Evolutionary conservation across 2,329 filamentous ascomycete species (phyloP), one percentile per base, ranked within the genome.

Genomic region (Xylariaceae sp.): DNA sequence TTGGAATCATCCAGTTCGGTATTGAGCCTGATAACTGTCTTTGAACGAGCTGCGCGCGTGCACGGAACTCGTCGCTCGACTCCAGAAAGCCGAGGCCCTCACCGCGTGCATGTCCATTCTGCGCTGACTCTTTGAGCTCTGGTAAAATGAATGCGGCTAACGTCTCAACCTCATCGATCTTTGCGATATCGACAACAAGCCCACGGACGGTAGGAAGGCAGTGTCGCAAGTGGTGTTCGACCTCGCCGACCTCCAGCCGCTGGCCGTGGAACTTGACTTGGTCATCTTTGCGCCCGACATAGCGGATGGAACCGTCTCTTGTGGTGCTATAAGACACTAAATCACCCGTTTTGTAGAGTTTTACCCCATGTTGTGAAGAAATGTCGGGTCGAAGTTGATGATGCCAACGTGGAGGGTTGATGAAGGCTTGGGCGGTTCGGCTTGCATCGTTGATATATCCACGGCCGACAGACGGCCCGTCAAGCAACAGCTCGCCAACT

Each of bases 221-320:
- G 9, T 2, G 16, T 23, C 48, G 29, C 36, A 63, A 34, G 24
- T 67, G 67, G 45, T 73, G 71, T 67, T 76, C 80, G 34, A 76
- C 76, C 65, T 76, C 78, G 17, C 71, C 76, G 50, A 77, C 67
- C 69, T 76, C 82, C 60, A 79, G 69, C 58, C 78, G 61, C 52
- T 74, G 81, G 40, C 82, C 83, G 29, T 75, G 74, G 17, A 82
- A 66, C 64, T 82, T 82, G 43, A 80, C 72, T 62, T 82, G 79
- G 1, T 73, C 73, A 63, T 82, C 79, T 53, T 77, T 78, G 36
- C 80, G 73, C 39, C 79, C 79, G 47, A 77, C 52, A 47, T 69
- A 74, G 6, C 66, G 46, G 19, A 76, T 58, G 23, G 45, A 53
- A n/a, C 71, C 67, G 67, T 88, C 82, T 2, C 6, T 12, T 2